Evolutionary conservation across 805 yeast genomes (phyloP), one percentile per base, ranked within the genome.

Genomic region (Kluyveromyces dobzhanskii): DNA sequence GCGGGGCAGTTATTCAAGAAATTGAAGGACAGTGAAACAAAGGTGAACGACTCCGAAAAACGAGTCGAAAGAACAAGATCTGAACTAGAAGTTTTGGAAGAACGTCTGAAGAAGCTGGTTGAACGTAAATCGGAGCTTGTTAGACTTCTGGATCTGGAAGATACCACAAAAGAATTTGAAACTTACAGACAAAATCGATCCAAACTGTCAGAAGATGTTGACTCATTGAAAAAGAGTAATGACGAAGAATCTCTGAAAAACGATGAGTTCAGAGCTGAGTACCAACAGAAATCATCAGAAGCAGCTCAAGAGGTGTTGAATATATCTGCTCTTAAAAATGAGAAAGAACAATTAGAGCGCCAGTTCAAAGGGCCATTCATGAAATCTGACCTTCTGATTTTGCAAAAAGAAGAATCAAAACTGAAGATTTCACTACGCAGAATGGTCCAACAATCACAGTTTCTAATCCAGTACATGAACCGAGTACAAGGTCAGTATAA

Each of bases 161-260:
- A 36, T 16, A 34, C 25, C n/a, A 42, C 38, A 2, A 50, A 46
- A 3, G 45, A 43, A 9, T 44, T 17, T 32, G 30, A 7, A 35
- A 29, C 19, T 44, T 46, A 29, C 35, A 40, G 7, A 21, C 36
- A 17, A 50, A 46, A 41, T 10, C 23, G 52, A 26, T 30, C 12
- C 51, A 48, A 37, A n/a, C 19, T 54, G 23, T 51, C 52, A 17
- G 10, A 25, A 1, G 37, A 49, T 35, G 25, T 53, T 11, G 44
- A 49, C 12, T 83, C 78, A 47, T 69, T 80, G 36, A 83, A 77
- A 52, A 66, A 73, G 42, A 81, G 73, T 47, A 71, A 72, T 49
- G 63, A 66, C 38, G 32, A 35, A 1, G 39, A 54, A 21, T 36
- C 53, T 13, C 18, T 31, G 1, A 35, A 41, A 19, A 67, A 62